Evolutionary conservation across 257 asterid species (phyloP).

Genomic region (Echium plantagineum): DNA sequence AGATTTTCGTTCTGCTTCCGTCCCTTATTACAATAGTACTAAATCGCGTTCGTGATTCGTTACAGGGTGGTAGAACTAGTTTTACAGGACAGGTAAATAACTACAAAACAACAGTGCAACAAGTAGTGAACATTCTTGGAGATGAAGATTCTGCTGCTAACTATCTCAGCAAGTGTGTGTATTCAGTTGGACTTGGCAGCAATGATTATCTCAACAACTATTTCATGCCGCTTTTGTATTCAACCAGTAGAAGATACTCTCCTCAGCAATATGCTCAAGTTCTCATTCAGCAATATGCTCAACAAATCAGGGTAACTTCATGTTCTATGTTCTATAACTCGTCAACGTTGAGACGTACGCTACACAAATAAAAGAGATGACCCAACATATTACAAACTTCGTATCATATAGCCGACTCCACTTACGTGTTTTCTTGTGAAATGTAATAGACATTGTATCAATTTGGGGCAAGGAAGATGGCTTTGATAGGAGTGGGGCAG

Average conservation of each 20-base stretch:
- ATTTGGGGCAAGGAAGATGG: slow-evolving; percentile 75
- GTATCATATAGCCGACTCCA: too few relatives aligned
- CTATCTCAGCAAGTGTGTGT: slow-evolving; percentile 32
- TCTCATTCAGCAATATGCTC: slow-evolving; percentile 28
- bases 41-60: neutral
- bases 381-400: too few relatives aligned
- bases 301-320: slow-evolving; percentile 21
- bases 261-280: slow-evolving; percentile 31
- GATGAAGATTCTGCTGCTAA: slow-evolving; percentile 21
- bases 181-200: slow-evolving; percentile 37
- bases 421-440: neutral
- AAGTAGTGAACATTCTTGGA: slow-evolving; percentile 35
- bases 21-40: neutral
- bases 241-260: slow-evolving; percentile 23
- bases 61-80: slow-evolving; percentile 56
- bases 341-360: too few relatives aligned
- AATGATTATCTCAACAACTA: slow-evolving; percentile 44
- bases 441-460: slow-evolving; percentile 39
- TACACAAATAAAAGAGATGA: too few relatives aligned
- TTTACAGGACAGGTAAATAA: slow-evolving; percentile 55
- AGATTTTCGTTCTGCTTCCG: too few relatives aligned
- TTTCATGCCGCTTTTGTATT: slow-evolving; percentile 35
- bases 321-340: neutral
- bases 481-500: slow-evolving; percentile 59
- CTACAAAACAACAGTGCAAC: slow-evolving; percentile 62